Evolutionary conservation across 305 asterid genomes (phyloP), one percentile per base, ranked within the genome.

Genomic region (Solanum hybrid): DNA sequence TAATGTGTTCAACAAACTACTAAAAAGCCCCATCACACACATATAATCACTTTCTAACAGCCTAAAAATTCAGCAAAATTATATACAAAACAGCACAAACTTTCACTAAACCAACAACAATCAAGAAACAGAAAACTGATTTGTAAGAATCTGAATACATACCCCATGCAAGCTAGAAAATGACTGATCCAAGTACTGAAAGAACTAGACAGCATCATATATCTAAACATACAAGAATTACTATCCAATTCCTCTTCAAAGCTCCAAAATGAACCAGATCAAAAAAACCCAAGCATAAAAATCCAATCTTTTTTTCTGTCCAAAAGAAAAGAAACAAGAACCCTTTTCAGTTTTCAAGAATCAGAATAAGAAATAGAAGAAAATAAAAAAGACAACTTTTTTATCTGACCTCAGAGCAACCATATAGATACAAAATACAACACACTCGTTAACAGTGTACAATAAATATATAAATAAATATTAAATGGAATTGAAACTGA

Each of bases 111-210:
- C 69, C 24, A 33, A 7, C 57, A 37, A 28, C 64, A 73, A 31
- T 37, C 9, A 75, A 67, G 73, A 22, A 89, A 24, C 85, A 76
- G 71, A 71, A 37, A 89, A 87, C 16, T 5, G 89, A 87, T 89
- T 2, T 35, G 77, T 89, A 86, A 82, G 88, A 94, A 93, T 88
- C 92, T 90, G 95, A 93, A 84, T 46, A 94, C 96, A 87, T 96
- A 96, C 98, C 98, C 97, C 95, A 96, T 94, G 92, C 95, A 95
- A 93, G 96, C 95, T 77, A 95, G 94, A 91, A 96, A 92, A 83
- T 92, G 93, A 91, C 88, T 93, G 95, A 95, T 92, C 97, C 97
- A 96, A 92, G 96, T 88, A 93, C 94, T 89, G 93, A 93, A 94
- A 88, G 96, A 95, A 86, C 93, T 91, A 93, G 90, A 88, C 69